Base-by-base conservation (phyloP, 129 eudicot species). In the Mikania micrantha region DNA sequence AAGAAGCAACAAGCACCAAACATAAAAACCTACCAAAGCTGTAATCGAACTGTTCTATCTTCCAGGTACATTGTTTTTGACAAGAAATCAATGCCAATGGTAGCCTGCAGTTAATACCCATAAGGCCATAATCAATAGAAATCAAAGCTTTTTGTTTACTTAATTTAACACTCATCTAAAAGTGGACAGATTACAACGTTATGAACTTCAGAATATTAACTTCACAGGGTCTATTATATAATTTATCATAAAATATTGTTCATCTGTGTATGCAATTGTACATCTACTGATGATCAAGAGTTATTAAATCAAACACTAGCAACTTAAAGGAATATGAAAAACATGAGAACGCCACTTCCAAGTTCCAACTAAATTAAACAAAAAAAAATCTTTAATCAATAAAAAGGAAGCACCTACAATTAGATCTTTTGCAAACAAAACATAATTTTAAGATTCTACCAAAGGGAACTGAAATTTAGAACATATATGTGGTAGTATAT, bases 1-100 rank as follows among this genome's bases (percentile, higher is more conserved):
- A 39, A 39, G 45, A 71, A 24, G 62, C 41, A 10, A 16, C 17
- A 58, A 70, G 50, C 15, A 47, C 15, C 34, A 56, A 71, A 45
- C 52, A 45, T 11, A 21, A 73, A 20, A 49, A 59, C 83, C 16
- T 77, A 88, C 93, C 96, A 88, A 31, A 88, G 93, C 74, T 88
- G 96, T 70, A 89, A 73, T 34, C 91, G 96, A 65, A 88, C 81
- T 50, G 91, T 88, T 80, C 95, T 78, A 78, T 88, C 95, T 80
- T 85, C 96, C 57, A 88, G 90, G 77, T 88, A 88, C 96, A 85
- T 88, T 45, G 96, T 88, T 72, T 88, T 88, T 17, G 96, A 88
- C 74, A 88, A 64, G 67, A 88, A 88, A 79, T 88, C 96, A 36
- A 88, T 88, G 63, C 93, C 93, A 21, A 88, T 88, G 16, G 96